phyloP scores from a whole-genome alignment of 2,329 filamentous ascomycete species.

The Trichoderma semiorbis region DNA sequence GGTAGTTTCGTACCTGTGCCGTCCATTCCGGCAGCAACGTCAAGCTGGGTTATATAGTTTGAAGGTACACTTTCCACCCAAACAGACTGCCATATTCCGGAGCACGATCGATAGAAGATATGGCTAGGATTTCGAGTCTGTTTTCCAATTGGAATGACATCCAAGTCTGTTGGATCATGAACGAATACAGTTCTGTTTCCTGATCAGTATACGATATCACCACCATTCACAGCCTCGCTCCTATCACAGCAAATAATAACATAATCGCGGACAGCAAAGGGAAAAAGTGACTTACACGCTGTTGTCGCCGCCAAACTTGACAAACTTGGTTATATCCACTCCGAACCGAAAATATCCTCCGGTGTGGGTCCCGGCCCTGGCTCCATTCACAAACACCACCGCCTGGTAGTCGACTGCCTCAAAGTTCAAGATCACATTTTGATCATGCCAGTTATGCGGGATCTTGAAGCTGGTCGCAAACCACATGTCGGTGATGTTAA shows the following conservation, averaged over 20 bases:
- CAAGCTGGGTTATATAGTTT: conserved; percentile 55
- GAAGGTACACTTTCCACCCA: conserved; percentile 64
- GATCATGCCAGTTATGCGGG: conserved; percentile 43
- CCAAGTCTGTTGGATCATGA: conserved; percentile 62
- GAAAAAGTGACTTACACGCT: conserved; percentile 43
- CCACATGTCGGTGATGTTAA: conserved; percentile 44
- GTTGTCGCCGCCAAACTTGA: conserved; percentile 45
- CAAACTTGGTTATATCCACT: conserved; percentile 52
- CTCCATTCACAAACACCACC: conserved; percentile 57
- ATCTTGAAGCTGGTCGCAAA: conserved; percentile 51
- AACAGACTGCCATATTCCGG: conserved; percentile 71
- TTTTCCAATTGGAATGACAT: conserved; percentile 64
- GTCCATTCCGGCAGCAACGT: conserved; percentile 55
- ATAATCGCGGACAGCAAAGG: neutral
- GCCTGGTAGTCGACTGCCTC: conserved; percentile 58
- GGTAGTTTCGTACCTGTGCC: conserved; percentile 41
- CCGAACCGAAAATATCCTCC: conserved; percentile 63
- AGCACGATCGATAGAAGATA: conserved; percentile 71
- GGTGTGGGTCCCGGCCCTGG: conserved; percentile 48
- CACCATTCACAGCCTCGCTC: too few relatives aligned
- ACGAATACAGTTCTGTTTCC: conserved; percentile 56
- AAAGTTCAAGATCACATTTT: conserved; percentile 51
- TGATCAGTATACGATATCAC: neutral
- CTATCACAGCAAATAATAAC: too few relatives aligned
- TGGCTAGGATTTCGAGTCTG: conserved; percentile 55